Evolutionary conservation across 805 yeast species (phyloP).

Genomic region (Pichia exigua): DNA sequence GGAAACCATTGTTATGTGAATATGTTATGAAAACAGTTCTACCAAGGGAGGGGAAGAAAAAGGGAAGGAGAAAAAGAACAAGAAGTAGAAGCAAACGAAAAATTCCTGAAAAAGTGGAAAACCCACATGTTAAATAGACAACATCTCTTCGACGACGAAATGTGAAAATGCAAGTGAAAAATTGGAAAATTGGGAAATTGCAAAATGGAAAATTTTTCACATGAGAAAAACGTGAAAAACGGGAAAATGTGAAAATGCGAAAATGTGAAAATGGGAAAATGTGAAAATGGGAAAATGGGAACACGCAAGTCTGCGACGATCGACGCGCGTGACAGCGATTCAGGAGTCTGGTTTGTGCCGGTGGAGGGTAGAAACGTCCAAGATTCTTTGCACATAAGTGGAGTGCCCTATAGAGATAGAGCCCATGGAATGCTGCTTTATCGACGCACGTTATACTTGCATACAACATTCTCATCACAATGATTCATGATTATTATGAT

Average conservation of each 20-base stretch:
- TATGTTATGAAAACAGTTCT: constrained; percentile 2
- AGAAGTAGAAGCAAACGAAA: background rate
- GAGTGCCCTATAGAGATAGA: too few relatives aligned
- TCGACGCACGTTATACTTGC: too few relatives aligned
- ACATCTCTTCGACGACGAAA: background rate
- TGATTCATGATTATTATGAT: too few relatives aligned
- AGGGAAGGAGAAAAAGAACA: background rate
- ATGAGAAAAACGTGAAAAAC: background rate
- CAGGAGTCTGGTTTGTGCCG: too few relatives aligned
- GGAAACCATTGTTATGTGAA: constrained; percentile 63
- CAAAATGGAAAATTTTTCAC: background rate
- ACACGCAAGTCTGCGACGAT: too few relatives aligned
- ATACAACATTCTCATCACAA: too few relatives aligned
- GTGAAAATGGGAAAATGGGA: too few relatives aligned
- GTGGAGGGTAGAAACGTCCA: too few relatives aligned
- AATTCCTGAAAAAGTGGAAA: background rate
- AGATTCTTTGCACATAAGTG: too few relatives aligned
- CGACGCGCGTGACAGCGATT: too few relatives aligned
- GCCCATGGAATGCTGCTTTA: background rate
- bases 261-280: too few relatives aligned
- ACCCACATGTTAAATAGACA: background rate
- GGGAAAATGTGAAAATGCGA: background rate
- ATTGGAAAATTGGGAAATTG: background rate
- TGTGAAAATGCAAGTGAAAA: background rate
- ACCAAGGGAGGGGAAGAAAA: background rate